Evolutionary conservation across 805 yeast genomes (phyloP).

Genomic region (Candida schatavii): DNA sequence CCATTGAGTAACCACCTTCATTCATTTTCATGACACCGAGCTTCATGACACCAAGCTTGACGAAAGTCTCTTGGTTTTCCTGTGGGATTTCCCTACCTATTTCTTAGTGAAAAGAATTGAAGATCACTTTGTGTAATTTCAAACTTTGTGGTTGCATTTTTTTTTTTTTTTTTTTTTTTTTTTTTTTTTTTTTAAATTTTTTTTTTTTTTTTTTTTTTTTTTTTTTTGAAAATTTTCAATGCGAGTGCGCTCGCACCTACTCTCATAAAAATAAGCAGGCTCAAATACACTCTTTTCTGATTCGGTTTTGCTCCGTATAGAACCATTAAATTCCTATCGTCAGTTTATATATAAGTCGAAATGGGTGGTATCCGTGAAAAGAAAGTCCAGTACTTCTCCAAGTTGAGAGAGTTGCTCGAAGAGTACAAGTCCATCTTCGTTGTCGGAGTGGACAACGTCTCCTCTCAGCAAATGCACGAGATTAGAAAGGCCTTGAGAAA

Average conservation of each 20-base stretch:
- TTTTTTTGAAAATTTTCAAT: neutral
- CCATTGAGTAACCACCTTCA: no score
- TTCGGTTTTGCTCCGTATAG: slow-evolving; percentile 21
- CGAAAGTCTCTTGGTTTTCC: no score
- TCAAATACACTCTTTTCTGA: neutral
- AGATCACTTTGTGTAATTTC: no score
- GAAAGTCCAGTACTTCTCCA: slow-evolving; percentile 92
- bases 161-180: neutral
- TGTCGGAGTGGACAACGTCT: slow-evolving; percentile 99
- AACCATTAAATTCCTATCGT: slow-evolving; percentile 89
- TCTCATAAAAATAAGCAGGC: neutral
- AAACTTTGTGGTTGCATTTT: no score
- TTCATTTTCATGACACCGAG: no score
- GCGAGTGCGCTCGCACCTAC: neutral
- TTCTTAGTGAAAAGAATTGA: no score
- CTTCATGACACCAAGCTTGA: no score
- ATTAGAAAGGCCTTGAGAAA: slow-evolving; percentile 96
- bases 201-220: neutral
- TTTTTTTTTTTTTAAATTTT: neutral
- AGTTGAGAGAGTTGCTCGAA: slow-evolving; percentile 91
- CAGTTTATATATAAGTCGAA: slow-evolving; percentile 68
- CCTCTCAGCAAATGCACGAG: slow-evolving; percentile 99
- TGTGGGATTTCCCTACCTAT: no score
- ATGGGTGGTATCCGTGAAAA: slow-evolving; percentile 99
- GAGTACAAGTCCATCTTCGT: slow-evolving; percentile 98